Percentiles rank a stretch among this genome's conserved stretches.
phyloP scores from a whole-genome alignment of 805 yeast species.

The Yamadazyma insecticola region DNA sequence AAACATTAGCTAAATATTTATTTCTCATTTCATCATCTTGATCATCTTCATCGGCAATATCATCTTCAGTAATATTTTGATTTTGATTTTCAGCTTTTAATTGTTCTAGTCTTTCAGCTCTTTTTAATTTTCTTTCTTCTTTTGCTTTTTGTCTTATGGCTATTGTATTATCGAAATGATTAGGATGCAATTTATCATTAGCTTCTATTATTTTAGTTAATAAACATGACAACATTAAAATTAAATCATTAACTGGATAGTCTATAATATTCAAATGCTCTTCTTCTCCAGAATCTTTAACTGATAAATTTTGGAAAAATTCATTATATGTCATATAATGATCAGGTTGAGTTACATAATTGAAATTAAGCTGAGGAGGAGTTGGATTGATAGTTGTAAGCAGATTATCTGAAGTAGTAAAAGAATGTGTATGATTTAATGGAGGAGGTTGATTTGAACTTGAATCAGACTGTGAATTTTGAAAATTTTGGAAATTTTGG shows the following conservation, averaged over 20 bases:
- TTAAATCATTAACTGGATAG: conserved; percentile 74
- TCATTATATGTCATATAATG: conserved; percentile 42
- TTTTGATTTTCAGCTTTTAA: conserved; percentile 9
- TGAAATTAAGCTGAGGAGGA: conserved; percentile 4
- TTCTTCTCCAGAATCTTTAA: conserved; percentile 18
- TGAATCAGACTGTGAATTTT: conserved; percentile 13
- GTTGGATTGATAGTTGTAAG: conserved; percentile 3
- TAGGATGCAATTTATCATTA: conserved; percentile 78
- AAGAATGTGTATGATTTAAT: conserved; percentile 4
- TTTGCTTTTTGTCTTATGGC: conserved; percentile 34
- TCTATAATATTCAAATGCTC: conserved; percentile 73
- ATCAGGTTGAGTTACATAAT: conserved; percentile 21
- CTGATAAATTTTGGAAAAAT: conserved; percentile 24
- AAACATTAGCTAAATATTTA: conserved; percentile 59
- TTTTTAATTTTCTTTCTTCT: conserved; percentile 22
- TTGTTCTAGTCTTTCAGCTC: conserved; percentile 3
- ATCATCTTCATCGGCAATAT: conserved; percentile 19
- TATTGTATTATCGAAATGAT: conserved; percentile 48
- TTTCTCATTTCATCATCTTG: conserved; percentile 42
- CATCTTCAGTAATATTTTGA: conserved; percentile 8
- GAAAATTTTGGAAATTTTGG: conserved; percentile 5
- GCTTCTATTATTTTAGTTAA: conserved; percentile 85
- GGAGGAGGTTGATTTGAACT: conserved; percentile 3
- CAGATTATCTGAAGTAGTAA: conserved; percentile 7
- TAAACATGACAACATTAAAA: conserved; percentile 80